Evolutionary conservation across 257 asterid species (phyloP), one percentile per base, ranked within the genome.

Genomic region (Solanum ahanhuiri): DNA sequence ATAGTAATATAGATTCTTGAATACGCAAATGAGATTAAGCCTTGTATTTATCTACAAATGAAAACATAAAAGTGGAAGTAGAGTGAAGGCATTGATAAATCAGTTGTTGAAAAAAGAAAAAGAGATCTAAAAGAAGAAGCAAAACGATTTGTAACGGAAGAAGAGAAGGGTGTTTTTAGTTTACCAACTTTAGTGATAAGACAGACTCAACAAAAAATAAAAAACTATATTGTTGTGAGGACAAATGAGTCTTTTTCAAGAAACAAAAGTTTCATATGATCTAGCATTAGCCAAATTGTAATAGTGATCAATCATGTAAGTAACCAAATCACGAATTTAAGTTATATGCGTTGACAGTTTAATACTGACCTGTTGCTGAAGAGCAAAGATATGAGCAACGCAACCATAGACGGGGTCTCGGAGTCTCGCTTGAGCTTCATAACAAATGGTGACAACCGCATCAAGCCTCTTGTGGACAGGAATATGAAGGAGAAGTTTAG

Each of bases 371-470:
- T 96, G 98, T 86, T 96, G 99, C 30, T 96, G 99, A 70, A 96
- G 97, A 14, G 97, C 92, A 37, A 96, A 91, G 83, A 96, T 93
- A 86, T 93, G 98, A 12, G 98, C 95, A 25, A 96, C 98, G 30
- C 98, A 96, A 34, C 99, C 99, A 20, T 94, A 93, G 73, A 96
- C 92, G 5, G 99, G 98, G 86, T 96, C 99, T 7, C 98, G 63
- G n/a, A 96, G 96, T 37, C 99, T 90, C 1, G 99, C 92, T 89
- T 95, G 98, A 17, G 98, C 98, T 89, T 96, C 98, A 41, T 92
- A 94, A 82, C 98, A 95, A 8, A 95, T 94, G 41, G 98, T 96
- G 37, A 95, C 93, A 41, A 96, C 98, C 9, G 98, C 97, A 67
- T 96, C 98, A 31, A 91, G 95, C 60, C 99, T 92, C 84, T 92